Base-by-base conservation (phyloP, 2,329 filamentous ascomycete genomes). In the Trichophaea hybrida region DNA sequence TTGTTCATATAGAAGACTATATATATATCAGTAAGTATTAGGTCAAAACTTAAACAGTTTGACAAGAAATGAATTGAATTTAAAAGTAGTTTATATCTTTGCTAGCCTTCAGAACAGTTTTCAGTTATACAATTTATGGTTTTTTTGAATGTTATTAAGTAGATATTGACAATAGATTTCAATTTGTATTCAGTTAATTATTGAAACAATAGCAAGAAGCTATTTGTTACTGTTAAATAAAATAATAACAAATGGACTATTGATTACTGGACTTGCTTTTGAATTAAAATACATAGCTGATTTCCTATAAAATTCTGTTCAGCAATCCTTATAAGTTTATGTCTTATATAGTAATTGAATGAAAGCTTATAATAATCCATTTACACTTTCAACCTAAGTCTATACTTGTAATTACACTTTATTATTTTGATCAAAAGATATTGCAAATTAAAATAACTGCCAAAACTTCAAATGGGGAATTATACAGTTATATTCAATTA, bases 321-420 rank as follows among this genome's bases (percentile, higher is more conserved):
- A 24, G 24, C 1, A 24, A 24, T 24, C 1, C 24, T 24, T 2
- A 3, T 24, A 24, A 24, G 24, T 3, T 24, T 15, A 46, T 2
- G n/a, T 32, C 35, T 54, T 13, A 62, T 34, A 33, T 60, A n/a
- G 53, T 5, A 6, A 2, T 24, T 60, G 24, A 50, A 62, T 60
- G 12, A 44, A 62, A 4, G 7, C 13, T 58, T 58, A 62, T n/a
- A 31, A 55, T 7, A 49, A 34, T 8, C 33, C 38, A 51, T 62
- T 62, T 40, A 60, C 58, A 8, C 46, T 17, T 37, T 58, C 54
- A 33, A 60, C 59, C 43, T 52, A n/a, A 48, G 55, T 46, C 49
- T 46, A 54, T 6, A 46, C 37, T 0, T 58, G 46, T n/a, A 49
- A 24, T n/a, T 54, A 0, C 46, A 37, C 51, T 33, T 58, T 24